phyloP scores from a whole-genome alignment of 148 eudicot genomes.

The Fagopyrum esculentum region DNA sequence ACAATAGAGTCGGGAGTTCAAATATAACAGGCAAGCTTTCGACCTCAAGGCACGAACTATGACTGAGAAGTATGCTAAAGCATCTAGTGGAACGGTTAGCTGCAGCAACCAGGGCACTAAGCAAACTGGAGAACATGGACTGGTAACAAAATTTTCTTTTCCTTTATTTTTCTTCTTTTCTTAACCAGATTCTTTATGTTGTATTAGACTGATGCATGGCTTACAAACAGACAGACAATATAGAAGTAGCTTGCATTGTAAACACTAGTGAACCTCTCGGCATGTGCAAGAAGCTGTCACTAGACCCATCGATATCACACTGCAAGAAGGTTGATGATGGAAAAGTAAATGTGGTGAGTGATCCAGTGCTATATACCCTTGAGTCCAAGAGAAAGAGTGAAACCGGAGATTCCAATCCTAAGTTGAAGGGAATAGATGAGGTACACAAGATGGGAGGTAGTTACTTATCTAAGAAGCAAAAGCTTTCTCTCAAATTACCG shows the following conservation, averaged over 20 bases:
- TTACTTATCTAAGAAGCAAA: slow-evolving; percentile 6
- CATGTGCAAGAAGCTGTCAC: slow-evolving; percentile 21
- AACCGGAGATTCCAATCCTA: slow-evolving; percentile 10
- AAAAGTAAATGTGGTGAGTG: slow-evolving; percentile 14
- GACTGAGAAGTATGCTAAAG: slow-evolving; percentile 45
- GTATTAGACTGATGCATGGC: neutral
- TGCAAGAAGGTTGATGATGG: slow-evolving; percentile 4
- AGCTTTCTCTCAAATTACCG: neutral
- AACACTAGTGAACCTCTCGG: slow-evolving; percentile 16
- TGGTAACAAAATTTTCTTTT: slow-evolving; percentile 3
- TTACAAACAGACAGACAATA: slow-evolving; percentile 23
- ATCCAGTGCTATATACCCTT: neutral
- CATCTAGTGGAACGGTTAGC: slow-evolving; percentile 22
- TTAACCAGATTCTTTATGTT: neutral
- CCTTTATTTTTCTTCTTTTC: neutral
- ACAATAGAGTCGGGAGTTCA: slow-evolving; percentile 46
- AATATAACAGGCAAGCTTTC: slow-evolving; percentile 50
- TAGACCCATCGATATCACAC: slow-evolving; percentile 17
- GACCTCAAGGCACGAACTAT: slow-evolving; percentile 51
- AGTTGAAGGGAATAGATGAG: neutral
- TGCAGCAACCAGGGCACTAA: slow-evolving; percentile 14
- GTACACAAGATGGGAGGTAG: slow-evolving; percentile 11
- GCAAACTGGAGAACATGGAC: neutral
- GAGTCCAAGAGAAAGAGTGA: slow-evolving; percentile 9
- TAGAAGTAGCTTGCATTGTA: neutral